Base-by-base conservation (phyloP, 306 rosid species). In the Vicia sativa region DNA sequence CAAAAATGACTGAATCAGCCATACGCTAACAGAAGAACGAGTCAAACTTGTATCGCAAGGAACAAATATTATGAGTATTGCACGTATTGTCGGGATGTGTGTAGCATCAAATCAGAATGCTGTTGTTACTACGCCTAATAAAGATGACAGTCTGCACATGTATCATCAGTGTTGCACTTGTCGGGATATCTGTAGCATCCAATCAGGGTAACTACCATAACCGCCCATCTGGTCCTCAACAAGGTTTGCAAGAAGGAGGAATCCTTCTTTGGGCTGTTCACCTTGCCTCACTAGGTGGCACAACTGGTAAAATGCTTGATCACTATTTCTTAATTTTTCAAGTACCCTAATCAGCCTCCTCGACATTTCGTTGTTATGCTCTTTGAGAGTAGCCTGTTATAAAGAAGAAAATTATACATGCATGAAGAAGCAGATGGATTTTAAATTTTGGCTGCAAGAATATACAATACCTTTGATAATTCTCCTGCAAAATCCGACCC, bases 281-380 rank as follows among this genome's bases (percentile, higher is more conserved):
- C 99, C 97, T 85, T 90, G 99, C 85, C 99, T 87, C 78, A 95
- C 96, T 79, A 95, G 95, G 67, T 82, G 82, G 73, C 89, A 79
- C 65, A 82, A 69, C 72, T 81, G 95, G 81, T 82, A 81, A 66
- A 83, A 83, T 49, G 95, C 84, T n/a, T 73, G 74, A 57, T 90
- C 89, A 2, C 69, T 74, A 77, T 84, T 91, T 80, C 99, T 87
- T 23, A 87, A 75, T 71, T 82, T 87, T 70, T 85, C 58, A 19
- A 95, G 87, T 37, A 81, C 72, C 81, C 74, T 80, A 73, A 80
- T 72, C 66, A 90, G 77, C 84, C 86, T 85, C 89, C 82, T 88
- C 15, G 96, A 95, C 97, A 90, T 88, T 82, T 72, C 91, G 66
- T 87, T 90, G 73, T 82, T 88, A 38, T 63, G 85, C 81, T 74